Base-by-base conservation (phyloP, 1,284 basidiomycete genomes). In the Malassezia arunalokei region DNA sequence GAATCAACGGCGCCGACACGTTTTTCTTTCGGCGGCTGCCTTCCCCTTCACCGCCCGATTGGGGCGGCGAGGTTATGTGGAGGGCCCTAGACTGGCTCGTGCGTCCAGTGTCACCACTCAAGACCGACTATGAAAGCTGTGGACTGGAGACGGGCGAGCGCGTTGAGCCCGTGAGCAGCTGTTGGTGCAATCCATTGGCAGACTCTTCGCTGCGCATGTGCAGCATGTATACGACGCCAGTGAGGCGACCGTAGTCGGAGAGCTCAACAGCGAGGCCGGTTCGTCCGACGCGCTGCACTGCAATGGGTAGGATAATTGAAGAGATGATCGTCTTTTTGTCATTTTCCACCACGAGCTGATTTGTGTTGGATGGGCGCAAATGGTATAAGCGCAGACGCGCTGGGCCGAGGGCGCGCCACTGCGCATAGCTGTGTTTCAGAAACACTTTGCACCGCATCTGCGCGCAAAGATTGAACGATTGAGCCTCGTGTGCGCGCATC, bases 371-470 rank as follows among this genome's bases (percentile, higher is more conserved):
- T 27, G 87, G 87, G 55, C 80, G 78, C 49, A 81, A 80, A 43
- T 77, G 75, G 73, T 89, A 98, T 43, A 96, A 77, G 71, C 87
- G 90, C 57, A 98, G 78, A 65, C 83, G 83, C 6, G 87, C 89
- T 9, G 84, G 78, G 1, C 94, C 94, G 37, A 98, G 78, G 2
- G 86, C 83, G 77, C 95, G 98, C 94, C 94, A 99, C 73, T 95
- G 88, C 24, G 84, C 84, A 71, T 96, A 91, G 37, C 86, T 83
- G 68, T 94, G 89, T 73, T 98, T 86, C 49, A 94, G 77, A 77
- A 96, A 98, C 31, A 96, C 83, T 75, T 98, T 96, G 81, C 92
- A 96, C 73, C 92, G 91, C 87, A 94, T 95, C 68, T 88, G 83
- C n/a, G 87, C 88, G 4, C 85, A 81, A 45, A 96, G 57, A 6